Percentiles rank a stretch among this genome's conserved stretches.
Conservation (phyloP, 2,329 filamentous ascomycete species). For the Colletotrichum filicis region DNA sequence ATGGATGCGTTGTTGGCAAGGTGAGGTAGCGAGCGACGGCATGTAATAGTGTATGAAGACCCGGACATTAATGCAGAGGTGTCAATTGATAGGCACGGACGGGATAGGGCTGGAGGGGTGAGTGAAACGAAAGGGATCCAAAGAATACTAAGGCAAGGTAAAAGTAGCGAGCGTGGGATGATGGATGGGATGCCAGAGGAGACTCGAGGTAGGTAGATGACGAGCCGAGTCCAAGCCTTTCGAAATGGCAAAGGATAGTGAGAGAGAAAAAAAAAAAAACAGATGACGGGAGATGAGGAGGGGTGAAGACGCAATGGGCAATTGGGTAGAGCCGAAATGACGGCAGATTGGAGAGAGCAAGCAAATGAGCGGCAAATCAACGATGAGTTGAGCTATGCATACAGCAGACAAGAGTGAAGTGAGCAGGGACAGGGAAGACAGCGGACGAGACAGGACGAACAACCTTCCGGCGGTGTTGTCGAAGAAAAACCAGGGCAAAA, state of each 20-base stretch:
- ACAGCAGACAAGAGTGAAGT: neutral
- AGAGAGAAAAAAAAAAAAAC: neutral
- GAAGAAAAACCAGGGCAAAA: slow-evolving; percentile 16
- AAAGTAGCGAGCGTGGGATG: slow-evolving; percentile 15
- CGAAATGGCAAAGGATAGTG: too few relatives aligned
- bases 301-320: slow-evolving; percentile 18
- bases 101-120: neutral
- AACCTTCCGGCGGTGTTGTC: slow-evolving; percentile 33
- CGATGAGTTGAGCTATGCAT: neutral
- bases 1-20: neutral
- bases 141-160: slow-evolving; percentile 1
- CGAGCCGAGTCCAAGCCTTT: neutral
- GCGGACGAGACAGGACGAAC: slow-evolving; percentile 32
- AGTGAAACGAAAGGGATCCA: slow-evolving; percentile 3
- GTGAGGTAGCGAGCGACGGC: slow-evolving; percentile 14
- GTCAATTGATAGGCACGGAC: neutral
- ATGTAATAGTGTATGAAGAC: slow-evolving; percentile 4
- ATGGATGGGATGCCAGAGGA: neutral
- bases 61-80: neutral
- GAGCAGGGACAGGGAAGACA: slow-evolving; percentile 20
- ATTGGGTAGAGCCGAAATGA: slow-evolving; percentile 32
- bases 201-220: neutral
- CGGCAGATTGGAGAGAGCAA: slow-evolving; percentile 29
- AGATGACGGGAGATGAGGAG: slow-evolving; percentile 26
- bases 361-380: slow-evolving; percentile 30